Conservation (phyloP, 371 early-diverging fungal genomes). For the Lichtheimia ramosa region DNA sequence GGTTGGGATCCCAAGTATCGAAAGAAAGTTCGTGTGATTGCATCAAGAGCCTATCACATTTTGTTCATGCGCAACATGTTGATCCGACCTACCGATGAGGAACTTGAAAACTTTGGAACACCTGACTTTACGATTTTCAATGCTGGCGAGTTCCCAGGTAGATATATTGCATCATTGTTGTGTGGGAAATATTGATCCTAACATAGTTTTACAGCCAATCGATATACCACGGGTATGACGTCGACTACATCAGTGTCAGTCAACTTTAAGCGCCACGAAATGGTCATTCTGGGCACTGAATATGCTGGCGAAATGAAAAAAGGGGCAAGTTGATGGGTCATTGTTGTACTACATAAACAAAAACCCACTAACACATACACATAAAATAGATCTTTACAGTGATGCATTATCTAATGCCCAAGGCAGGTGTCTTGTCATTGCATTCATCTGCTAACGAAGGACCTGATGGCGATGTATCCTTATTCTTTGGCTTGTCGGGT, state of each 20-base stretch:
- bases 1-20: constrained; percentile 97
- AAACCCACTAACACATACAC: background rate
- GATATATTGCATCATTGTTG: background rate
- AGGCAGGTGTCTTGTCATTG: constrained; percentile 93
- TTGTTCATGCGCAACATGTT: constrained; percentile 99
- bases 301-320: constrained; percentile 99
- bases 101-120: constrained; percentile 89
- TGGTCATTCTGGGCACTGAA: constrained; percentile 95
- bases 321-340: constrained; percentile 60
- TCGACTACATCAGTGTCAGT: constrained; percentile 90
- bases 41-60: constrained; percentile 94
- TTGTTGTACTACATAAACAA: too few relatives aligned
- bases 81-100: constrained; percentile 92
- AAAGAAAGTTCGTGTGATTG: constrained; percentile 94
- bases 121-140: constrained; percentile 98
- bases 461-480: constrained; percentile 86
- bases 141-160: constrained; percentile 90
- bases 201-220: constrained; percentile 64
- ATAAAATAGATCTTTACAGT: constrained; percentile 83
- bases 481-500: constrained; percentile 98
- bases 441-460: constrained; percentile 98
- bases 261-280: constrained; percentile 81
- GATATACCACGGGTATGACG: constrained; percentile 96
- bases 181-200: background rate
- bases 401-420: constrained; percentile 98